These are phyloP conservation scores for Myxozyma neglecta DNA, from an alignment of 805 yeast species.

Conservation along the genomic window DNA sequence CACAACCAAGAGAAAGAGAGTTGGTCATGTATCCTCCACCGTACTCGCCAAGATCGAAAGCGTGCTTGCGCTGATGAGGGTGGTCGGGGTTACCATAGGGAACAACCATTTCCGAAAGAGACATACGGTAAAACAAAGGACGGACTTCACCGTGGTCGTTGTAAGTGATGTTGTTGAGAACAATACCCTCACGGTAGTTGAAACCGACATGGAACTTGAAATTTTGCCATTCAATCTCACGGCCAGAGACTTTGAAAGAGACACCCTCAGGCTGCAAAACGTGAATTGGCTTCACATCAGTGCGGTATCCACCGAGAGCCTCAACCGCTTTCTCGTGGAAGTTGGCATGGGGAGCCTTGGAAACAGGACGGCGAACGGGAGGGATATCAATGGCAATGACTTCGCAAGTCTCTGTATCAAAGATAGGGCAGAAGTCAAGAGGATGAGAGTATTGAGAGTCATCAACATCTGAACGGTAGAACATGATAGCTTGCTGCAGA, in stretches of 20 bases:
- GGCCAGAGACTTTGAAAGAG: constrained; percentile 68
- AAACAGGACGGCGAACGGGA: constrained; percentile 67
- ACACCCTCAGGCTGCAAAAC: constrained; percentile 82
- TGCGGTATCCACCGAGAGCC: constrained; percentile 61
- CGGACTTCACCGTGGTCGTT: constrained; percentile 69
- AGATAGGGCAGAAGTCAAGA: constrained; percentile 78
- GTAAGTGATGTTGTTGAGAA: constrained; percentile 68
- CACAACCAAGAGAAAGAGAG: constrained; percentile 76
- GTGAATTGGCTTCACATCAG: constrained; percentile 63
- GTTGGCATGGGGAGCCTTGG: constrained; percentile 66
- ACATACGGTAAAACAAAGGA: constrained; percentile 75
- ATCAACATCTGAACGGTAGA: constrained; percentile 72
- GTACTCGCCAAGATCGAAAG: constrained; percentile 82
- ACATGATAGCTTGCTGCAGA: constrained; percentile 78
- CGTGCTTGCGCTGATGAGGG: constrained; percentile 84
- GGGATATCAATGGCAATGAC: constrained; percentile 77
- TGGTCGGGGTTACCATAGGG: constrained; percentile 78
- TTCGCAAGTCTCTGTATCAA: constrained; percentile 67
- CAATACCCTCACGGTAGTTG: constrained; percentile 84
- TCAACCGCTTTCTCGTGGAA: constrained; percentile 66
- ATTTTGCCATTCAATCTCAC: constrained; percentile 74
- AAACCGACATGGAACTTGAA: constrained; percentile 77
- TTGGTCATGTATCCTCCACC: constrained; percentile 87
- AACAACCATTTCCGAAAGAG: constrained; percentile 79
- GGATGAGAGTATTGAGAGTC: constrained; percentile 71